These are phyloP conservation scores for Purpureocillium lavendulum DNA, from an alignment of 2,329 filamentous ascomycete genomes.

Conservation along the genomic window DNA sequence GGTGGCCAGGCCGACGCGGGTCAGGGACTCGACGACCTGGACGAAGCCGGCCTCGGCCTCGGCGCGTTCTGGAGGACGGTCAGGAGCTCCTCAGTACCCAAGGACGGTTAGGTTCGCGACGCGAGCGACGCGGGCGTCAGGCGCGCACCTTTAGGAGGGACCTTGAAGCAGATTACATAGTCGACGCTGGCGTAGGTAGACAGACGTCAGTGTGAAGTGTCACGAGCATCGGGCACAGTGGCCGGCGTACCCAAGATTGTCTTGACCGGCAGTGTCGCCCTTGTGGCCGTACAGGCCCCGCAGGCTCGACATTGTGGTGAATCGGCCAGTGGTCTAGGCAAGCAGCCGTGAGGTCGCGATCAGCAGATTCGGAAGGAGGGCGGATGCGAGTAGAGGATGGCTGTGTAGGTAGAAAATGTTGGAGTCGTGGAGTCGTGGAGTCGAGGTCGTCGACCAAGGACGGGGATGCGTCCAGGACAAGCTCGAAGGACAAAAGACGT, in stretches of 20 bases:
- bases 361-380: too few relatives aligned
- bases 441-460: too few relatives aligned
- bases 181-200: constrained; percentile 52
- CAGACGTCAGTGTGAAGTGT: not conserved
- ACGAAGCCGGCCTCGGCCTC: constrained; percentile 70
- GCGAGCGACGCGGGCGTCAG: too few relatives aligned
- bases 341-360: too few relatives aligned
- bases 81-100: too few relatives aligned
- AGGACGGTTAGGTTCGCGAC: too few relatives aligned
- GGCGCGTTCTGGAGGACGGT: constrained; percentile 44
- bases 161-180: constrained; percentile 77
- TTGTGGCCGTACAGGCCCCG: constrained; percentile 22
- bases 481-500: too few relatives aligned
- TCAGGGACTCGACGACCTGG: constrained; percentile 66
- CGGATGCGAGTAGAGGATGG: not conserved
- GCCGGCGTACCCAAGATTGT: constrained; percentile 36
- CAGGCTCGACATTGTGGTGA: constrained; percentile 22
- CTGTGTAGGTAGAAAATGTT: not conserved
- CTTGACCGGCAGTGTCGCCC: constrained; percentile 15
- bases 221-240: too few relatives aligned
- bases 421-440: not conserved
- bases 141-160: constrained; percentile 59
- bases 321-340: not conserved
- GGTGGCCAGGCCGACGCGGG: constrained; percentile 71
- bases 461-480: not conserved